Evolutionary conservation across 2,329 filamentous ascomycete species (phyloP).

Genomic region (Microsporum canis): DNA sequence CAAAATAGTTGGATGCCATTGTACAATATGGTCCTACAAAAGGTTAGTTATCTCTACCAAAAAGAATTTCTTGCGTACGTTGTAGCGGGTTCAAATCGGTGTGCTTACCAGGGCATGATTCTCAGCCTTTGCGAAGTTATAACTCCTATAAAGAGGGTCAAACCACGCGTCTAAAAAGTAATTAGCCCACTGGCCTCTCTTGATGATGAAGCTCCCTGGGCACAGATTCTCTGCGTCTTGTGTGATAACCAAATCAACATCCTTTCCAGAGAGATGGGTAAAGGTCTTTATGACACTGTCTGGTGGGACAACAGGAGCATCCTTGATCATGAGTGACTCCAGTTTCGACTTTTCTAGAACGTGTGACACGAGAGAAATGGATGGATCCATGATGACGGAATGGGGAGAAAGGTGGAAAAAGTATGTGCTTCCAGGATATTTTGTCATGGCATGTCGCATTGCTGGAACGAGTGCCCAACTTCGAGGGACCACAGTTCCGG

Average conservation of each 20-base stretch:
- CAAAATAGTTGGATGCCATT: conserved; percentile 95
- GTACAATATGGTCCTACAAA: conserved; percentile 66
- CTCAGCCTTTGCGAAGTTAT: conserved; percentile 95
- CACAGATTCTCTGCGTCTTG: conserved; percentile 75
- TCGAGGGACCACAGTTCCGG: conserved; percentile 32
- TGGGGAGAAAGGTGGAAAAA: conserved; percentile 83
- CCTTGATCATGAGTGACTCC: conserved; percentile 69
- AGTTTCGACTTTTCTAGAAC: conserved; percentile 57
- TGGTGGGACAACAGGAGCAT: conserved; percentile 78
- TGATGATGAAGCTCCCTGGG: conserved; percentile 65
- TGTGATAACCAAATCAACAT: conserved; percentile 70
- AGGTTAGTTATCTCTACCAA: neutral
- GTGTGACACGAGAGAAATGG: conserved; percentile 55
- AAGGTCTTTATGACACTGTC: conserved; percentile 97
- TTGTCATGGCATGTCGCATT: conserved; percentile 75
- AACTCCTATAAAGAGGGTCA: conserved; percentile 81
- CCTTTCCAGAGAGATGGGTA: conserved; percentile 60
- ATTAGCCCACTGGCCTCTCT: conserved; percentile 78
- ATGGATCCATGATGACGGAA: conserved; percentile 77
- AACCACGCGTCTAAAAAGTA: conserved; percentile 95
- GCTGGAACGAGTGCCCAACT: conserved; percentile 62
- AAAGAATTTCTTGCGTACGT: neutral
- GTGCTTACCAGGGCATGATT: conserved; percentile 67
- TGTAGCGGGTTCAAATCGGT: neutral
- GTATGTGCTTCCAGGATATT: conserved; percentile 63